phyloP scores from a whole-genome alignment of 352 stramenopile species.

The Phytophthora pistaciae region DNA sequence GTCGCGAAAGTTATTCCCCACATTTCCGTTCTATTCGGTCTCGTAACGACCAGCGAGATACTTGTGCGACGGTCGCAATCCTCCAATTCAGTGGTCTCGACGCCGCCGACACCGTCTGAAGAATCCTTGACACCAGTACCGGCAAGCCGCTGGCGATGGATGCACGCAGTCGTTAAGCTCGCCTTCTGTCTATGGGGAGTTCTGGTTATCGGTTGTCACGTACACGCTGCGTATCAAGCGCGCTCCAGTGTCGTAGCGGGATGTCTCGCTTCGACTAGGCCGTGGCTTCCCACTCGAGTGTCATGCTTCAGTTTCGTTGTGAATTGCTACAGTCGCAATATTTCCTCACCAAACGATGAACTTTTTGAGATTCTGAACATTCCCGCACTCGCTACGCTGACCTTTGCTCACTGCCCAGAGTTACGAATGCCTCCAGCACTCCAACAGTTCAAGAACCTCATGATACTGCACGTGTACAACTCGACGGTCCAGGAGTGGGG shows the following conservation, averaged over 20 bases:
- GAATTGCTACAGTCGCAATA: neutral
- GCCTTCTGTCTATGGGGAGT: neutral
- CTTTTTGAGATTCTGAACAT: neutral
- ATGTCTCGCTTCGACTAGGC: neutral
- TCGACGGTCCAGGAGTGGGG: constrained; percentile 9
- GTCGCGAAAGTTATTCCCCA: neutral
- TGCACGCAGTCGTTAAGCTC: neutral
- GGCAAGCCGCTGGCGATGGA: neutral
- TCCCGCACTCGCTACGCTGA: constrained; percentile 2
- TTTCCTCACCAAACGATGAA: neutral
- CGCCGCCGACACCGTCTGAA: too few relatives aligned
- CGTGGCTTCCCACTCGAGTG: neutral
- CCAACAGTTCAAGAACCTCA: constrained; percentile 1
- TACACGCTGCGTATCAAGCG: neutral
- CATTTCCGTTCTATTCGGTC: constrained; percentile 1
- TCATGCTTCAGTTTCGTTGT: neutral
- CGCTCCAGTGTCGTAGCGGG: neutral
- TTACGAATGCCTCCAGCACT: constrained; percentile 6
- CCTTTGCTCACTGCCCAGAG: constrained; percentile 4
- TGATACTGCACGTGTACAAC: constrained; percentile 11
- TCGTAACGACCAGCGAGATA: neutral
- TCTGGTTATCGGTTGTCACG: neutral
- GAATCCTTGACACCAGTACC: neutral
- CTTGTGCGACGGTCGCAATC: constrained; percentile 6
- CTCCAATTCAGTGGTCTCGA: neutral